A percentile compares a stretch with the other conserved stretches of the same genome.
These are phyloP conservation scores for Ogataea neopini DNA, from an alignment of 805 yeast species.

Conservation along the genomic window DNA sequence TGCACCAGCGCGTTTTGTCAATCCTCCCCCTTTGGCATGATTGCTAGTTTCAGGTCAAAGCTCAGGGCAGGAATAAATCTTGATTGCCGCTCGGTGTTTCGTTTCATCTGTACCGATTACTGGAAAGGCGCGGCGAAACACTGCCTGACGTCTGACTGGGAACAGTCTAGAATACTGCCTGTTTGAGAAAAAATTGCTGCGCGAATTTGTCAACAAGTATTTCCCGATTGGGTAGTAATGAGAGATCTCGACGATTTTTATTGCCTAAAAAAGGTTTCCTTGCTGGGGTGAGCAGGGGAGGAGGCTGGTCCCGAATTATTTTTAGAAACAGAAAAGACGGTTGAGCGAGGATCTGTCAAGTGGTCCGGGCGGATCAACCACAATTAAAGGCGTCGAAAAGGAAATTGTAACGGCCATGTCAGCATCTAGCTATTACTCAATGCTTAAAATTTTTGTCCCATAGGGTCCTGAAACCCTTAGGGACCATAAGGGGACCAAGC, in stretches of 20 bases:
- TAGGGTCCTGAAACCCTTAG: too few relatives aligned
- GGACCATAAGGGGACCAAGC: too few relatives aligned
- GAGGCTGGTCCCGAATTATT: neutral
- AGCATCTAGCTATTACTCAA: too few relatives aligned
- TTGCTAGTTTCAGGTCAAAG: neutral
- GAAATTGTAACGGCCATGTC: too few relatives aligned
- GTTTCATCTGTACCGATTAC: neutral
- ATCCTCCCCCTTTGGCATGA: neutral
- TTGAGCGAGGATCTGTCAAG: neutral
- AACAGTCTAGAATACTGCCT: slow-evolving; percentile 4
- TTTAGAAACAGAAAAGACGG: neutral
- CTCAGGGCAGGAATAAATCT: neutral
- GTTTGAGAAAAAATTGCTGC: neutral
- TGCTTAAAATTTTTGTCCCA: too few relatives aligned
- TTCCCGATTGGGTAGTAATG: slow-evolving; percentile 4
- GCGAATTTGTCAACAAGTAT: slow-evolving; percentile 1
- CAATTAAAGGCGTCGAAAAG: too few relatives aligned
- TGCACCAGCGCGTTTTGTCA: neutral
- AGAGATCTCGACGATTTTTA: neutral
- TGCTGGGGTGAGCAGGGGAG: neutral
- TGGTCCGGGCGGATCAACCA: too few relatives aligned
- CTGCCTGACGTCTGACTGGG: neutral
- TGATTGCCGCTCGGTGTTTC: neutral
- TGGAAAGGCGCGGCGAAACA: neutral
- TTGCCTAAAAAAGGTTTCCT: neutral